Evolutionary conservation across 129 eudicot species (phyloP).

Genomic region (Lactuca saligna): DNA sequence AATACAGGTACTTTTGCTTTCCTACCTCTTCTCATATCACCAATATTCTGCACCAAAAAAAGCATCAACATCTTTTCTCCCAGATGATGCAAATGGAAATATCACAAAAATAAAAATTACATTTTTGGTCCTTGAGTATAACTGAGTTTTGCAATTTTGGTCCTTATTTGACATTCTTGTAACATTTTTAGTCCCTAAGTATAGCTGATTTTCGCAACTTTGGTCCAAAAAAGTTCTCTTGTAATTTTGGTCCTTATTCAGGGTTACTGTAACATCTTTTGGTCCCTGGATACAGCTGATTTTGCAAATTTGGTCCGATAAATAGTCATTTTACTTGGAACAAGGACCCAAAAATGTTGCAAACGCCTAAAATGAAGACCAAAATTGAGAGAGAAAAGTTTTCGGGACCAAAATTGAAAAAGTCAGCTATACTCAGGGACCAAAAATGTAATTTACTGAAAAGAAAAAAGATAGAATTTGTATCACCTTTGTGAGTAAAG

Average conservation of each 20-base stretch:
- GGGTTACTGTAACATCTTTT: no score
- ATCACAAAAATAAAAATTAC: neutral
- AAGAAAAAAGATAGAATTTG: slow-evolving; percentile 3
- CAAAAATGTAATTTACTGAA: neutral
- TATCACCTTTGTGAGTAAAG: slow-evolving; percentile 80
- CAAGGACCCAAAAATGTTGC: neutral
- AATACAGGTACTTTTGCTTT: slow-evolving; percentile 84
- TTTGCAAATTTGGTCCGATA: neutral
- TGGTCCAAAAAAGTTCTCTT: no score
- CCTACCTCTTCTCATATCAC: slow-evolving; percentile 68
- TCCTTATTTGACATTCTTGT: neutral
- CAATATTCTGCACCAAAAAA: slow-evolving; percentile 57
- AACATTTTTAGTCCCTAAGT: neutral
- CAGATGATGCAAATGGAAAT: neutral
- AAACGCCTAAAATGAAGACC: neutral
- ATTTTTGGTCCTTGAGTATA: neutral
- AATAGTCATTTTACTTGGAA: neutral
- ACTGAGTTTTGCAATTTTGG: neutral
- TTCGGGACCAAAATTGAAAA: no score
- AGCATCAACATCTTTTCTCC: neutral
- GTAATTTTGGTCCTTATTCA: no score
- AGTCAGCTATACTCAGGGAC: neutral
- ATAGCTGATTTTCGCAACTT: neutral
- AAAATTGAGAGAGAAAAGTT: no score
- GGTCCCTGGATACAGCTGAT: no score